phyloP scores from a whole-genome alignment of 1,139 yeast genomes.

The Candida sanyaensis region DNA sequence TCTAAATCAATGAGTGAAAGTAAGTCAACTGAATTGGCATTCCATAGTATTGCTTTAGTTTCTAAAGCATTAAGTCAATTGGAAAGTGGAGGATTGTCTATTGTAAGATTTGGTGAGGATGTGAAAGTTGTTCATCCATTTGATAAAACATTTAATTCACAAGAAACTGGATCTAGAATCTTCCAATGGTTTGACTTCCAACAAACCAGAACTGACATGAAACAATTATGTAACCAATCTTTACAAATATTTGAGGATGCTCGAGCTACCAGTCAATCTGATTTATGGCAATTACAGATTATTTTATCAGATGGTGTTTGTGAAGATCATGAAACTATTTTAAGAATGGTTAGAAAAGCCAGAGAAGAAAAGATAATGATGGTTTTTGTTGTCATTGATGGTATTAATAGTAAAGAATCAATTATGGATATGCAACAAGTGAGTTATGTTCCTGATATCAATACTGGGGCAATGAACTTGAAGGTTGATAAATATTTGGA shows the following conservation, averaged over 20 bases:
- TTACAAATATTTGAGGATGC: constrained; percentile 76
- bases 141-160: constrained; percentile 73
- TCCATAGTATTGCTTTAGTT: constrained; percentile 91
- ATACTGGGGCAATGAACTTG: constrained; percentile 69
- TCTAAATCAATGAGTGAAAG: constrained; percentile 98
- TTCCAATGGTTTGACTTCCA: constrained; percentile 92
- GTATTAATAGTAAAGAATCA: constrained; percentile 79
- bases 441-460: constrained; percentile 63
- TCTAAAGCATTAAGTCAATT: constrained; percentile 91
- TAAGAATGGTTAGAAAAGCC: constrained; percentile 85
- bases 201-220: constrained; percentile 84
- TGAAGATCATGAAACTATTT: constrained; percentile 85
- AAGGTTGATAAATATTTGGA: constrained; percentile 86
- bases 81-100: constrained; percentile 91
- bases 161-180: constrained; percentile 79
- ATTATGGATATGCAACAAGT: constrained; percentile 96
- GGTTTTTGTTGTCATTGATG: constrained; percentile 93
- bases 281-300: constrained; percentile 91
- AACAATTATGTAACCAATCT: constrained; percentile 69
- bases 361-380: constrained; percentile 92
- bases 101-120: constrained; percentile 87
- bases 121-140: constrained; percentile 88
- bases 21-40: constrained; percentile 84
- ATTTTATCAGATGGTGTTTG: constrained; percentile 96
- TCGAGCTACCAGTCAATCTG: constrained; percentile 54